Percentiles rank a stretch among this genome's conserved stretches.
These are phyloP conservation scores for Eucalyptus tenuipes DNA, from an alignment of 345 rosid species.

Conservation along the genomic window DNA sequence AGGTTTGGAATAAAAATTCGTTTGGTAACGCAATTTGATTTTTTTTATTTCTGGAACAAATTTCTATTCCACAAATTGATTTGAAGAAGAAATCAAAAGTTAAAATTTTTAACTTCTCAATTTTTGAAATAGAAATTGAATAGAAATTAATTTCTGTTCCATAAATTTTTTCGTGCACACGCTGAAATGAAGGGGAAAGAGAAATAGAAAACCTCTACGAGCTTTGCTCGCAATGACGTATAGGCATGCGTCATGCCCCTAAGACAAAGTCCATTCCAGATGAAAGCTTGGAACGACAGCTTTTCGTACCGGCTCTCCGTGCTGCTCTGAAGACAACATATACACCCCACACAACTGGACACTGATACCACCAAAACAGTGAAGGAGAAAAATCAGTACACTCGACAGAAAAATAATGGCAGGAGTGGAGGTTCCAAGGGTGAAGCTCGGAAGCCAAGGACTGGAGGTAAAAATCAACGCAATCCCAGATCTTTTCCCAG, in stretches of 20 bases:
- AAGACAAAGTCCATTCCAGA: not conserved
- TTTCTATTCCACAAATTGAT: too few relatives aligned
- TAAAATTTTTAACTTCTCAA: too few relatives aligned
- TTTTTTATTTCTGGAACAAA: too few relatives aligned
- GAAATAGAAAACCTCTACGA: not conserved
- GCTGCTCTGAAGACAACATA: not conserved
- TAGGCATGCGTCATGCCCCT: not conserved
- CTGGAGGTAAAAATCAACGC: slow-evolving; percentile 12
- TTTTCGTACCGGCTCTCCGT: not conserved
- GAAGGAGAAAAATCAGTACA: not conserved
- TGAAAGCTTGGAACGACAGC: not conserved
- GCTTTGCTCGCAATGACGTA: not conserved
- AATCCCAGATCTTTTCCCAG: not conserved
- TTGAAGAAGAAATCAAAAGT: too few relatives aligned
- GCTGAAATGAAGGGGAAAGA: not conserved
- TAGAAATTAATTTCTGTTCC: too few relatives aligned
- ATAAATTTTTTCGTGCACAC: too few relatives aligned
- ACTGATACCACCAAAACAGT: not conserved
- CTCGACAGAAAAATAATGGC: not conserved
- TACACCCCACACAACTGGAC: not conserved
- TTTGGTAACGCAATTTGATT: too few relatives aligned
- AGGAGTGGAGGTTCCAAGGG: slow-evolving; percentile 10
- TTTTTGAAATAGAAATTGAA: too few relatives aligned
- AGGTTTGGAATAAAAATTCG: too few relatives aligned
- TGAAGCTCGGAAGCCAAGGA: slow-evolving; percentile 34